Base-by-base conservation (phyloP, 331 rosid species). In the Acacia concinna region DNA sequence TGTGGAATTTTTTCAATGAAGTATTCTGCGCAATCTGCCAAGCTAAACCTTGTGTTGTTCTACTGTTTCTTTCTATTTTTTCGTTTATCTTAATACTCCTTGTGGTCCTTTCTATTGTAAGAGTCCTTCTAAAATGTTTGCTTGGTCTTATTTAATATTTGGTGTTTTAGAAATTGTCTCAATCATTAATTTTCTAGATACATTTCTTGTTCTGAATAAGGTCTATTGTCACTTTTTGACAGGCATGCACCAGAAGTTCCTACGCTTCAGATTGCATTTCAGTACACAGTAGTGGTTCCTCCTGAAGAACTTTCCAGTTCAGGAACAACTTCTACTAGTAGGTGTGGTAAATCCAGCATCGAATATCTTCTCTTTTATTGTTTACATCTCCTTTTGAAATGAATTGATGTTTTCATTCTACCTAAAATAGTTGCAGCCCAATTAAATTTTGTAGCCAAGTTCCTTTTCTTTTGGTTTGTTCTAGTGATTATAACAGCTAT, bases 281-380 rank as follows among this genome's bases (percentile, higher is more conserved):
- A 93, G 68, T 95, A 95, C 78, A 82, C 98, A 37, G 98, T 95
- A 80, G 96, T 90, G 52, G 93, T 91, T 78, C 96, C 99, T 71
- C 94, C 97, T 31, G 82, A 81, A 85, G 94, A 93, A 77, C 96
- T 87, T 87, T 83, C 88, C 14, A 56, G 77, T 75, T 81, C 96
- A 32, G 92, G 11, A 73, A 74, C 28, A 34, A 79, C 68, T 68
- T 82, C 94, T 78, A 76, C 90, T 80, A 89, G 80, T 86, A 91
- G 99, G 99, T 93, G 89, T 60, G 81, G 68, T 75, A 72, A 51
- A 64, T 74, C 75, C 79, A 51, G 73, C 73, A 27, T 72, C 57
- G 63, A 76, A 72, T 79, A 34, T 49, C 30, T 60, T 68, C 43
- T 40, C 31, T 46, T 70, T 35, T 38, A 27, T 59, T 63, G 60